These are phyloP conservation scores for Aureobasidium sp. DNA, from an alignment of 2,329 filamentous ascomycete genomes.

Conservation along the genomic window DNA sequence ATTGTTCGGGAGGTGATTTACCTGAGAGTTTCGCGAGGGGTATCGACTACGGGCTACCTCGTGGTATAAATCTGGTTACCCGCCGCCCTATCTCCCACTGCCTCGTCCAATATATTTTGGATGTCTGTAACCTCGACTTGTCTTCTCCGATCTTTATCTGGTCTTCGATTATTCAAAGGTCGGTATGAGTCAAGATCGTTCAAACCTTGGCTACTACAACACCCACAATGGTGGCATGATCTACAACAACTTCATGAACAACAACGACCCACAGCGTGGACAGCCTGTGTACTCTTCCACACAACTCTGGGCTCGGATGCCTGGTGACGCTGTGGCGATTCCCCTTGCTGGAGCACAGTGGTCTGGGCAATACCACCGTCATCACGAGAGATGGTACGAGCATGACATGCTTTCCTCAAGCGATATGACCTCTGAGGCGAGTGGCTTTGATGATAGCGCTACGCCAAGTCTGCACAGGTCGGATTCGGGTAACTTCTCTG, in stretches of 20 bases:
- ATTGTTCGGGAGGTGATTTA: background rate
- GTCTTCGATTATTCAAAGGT: background rate
- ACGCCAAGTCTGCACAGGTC: background rate
- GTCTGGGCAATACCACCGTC: background rate
- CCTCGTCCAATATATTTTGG: slow-evolving; percentile 1
- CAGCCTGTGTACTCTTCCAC: background rate
- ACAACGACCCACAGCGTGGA: background rate
- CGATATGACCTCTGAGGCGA: background rate
- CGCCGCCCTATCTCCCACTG: background rate
- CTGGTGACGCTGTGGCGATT: background rate
- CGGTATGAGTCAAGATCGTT: slow-evolving; percentile 2
- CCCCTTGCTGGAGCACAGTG: background rate
- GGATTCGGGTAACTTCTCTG: slow-evolving; percentile 1
- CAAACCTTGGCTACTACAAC: slow-evolving; percentile 3
- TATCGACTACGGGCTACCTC: background rate
- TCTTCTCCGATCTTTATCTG: background rate
- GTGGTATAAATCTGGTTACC: background rate
- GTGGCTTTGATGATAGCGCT: background rate
- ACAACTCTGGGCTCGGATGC: background rate
- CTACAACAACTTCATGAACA: background rate
- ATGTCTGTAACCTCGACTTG: background rate
- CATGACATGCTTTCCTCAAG: background rate
- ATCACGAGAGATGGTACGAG: background rate
- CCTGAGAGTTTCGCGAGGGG: background rate
- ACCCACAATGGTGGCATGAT: background rate